Evolutionary conservation across 805 yeast genomes (phyloP), one percentile per base, ranked within the genome.

Genomic region (Metschnikowia noctiluminum): DNA sequence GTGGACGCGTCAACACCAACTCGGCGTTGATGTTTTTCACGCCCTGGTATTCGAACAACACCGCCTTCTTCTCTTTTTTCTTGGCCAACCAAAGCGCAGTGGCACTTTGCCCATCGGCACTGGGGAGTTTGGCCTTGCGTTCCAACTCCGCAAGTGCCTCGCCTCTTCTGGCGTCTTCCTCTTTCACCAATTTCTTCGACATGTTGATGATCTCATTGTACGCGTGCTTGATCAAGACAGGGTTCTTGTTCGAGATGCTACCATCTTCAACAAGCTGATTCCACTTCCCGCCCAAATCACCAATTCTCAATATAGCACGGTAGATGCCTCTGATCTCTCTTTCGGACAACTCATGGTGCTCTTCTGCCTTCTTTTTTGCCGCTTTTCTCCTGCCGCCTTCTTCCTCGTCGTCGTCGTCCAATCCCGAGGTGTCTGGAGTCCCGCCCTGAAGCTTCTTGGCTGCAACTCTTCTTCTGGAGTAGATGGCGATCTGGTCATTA

Each of bases 1-100:
- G 79, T 0, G 97, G 96, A 56, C 99, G 81, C 51, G 83, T 80
- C 12, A 90, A 56, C 14, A 94, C 78, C 43, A 89, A 73, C 65
- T 94, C 99, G 0, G 99, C 98, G 69, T 94, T 94, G 59, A 94
- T 71, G 55, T 85, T 85, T 65, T 88, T 87, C 40, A 91, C 96
- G 38, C 90, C 92, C 51, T 84, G 84, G 66, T 85, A 90, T 56
- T 89, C 96, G 65, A 94, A 91, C 42, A 92, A 68, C 14, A 90
- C 85, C 0, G 97, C 97, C 66, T 87, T 89, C 68, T 89, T 87
- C 61, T 91, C 97, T 62, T 84, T 86, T 66, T 85, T 81, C 62
- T 86, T 85, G 39, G 81, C 76, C 35, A 81, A 66, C 78, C 84
- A 77, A 42, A 76, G 65, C 0, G 84, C 76, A 49, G 75, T 69